Conservation (phyloP, 768 basidiomycete species). For the Cystofilobasidium capitatum region DNA sequence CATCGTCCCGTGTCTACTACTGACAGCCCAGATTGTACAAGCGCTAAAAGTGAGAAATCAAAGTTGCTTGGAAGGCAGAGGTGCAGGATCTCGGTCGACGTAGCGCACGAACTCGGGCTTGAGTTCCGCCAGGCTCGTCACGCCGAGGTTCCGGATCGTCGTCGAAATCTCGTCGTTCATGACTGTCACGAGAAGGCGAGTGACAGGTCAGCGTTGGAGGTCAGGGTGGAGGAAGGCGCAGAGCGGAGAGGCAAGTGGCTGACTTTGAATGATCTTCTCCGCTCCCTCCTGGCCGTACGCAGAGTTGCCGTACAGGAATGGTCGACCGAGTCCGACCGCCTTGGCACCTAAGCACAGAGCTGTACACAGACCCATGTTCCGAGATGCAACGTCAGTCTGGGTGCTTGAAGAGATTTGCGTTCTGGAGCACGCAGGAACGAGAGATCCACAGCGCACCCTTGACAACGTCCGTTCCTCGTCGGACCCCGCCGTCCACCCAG, state of each 20-base stretch:
- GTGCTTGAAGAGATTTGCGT: background rate
- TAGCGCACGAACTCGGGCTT: conserved; percentile 37
- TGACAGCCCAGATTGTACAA: too few species aligned
- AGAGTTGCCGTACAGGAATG: conserved; percentile 40
- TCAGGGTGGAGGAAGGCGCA: too few species aligned
- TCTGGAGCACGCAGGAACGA: background rate
- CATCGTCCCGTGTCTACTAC: too few species aligned
- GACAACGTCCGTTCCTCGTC: conserved; percentile 45
- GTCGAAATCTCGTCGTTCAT: conserved; percentile 43
- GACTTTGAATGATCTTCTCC: conserved; percentile 34
- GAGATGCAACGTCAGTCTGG: background rate
- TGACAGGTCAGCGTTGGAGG: background rate
- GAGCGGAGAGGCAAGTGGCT: background rate
- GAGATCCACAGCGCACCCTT: conserved; percentile 43
- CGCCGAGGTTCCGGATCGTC: conserved; percentile 42
- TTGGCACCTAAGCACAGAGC: conserved; percentile 60
- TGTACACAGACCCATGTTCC: background rate
- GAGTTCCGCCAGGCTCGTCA: conserved; percentile 39
- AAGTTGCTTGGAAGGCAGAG: too few species aligned
- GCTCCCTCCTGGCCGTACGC: conserved; percentile 42
- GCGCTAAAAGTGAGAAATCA: too few species aligned
- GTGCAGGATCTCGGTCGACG: conserved; percentile 7
- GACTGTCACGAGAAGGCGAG: conserved; percentile 33
- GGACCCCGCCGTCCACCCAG: conserved; percentile 42
- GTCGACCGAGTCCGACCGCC: conserved; percentile 40